phyloP scores from a whole-genome alignment of 1,284 basidiomycete species.

The Apiotrichum domesticum region DNA sequence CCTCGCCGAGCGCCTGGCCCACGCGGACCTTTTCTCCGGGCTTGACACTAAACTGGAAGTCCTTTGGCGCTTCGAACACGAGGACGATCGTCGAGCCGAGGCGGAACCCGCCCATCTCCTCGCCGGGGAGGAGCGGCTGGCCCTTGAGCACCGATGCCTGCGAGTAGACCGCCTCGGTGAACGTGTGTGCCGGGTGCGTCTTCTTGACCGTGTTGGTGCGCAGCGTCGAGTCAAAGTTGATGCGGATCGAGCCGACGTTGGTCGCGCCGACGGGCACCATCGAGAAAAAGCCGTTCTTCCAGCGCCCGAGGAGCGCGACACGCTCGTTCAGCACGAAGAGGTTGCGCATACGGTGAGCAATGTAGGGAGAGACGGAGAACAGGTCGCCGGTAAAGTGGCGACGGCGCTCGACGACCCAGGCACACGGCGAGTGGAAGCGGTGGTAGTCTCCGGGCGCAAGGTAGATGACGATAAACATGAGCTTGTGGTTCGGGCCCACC shows the following conservation, averaged over 20 bases:
- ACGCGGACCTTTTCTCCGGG: slow-evolving; percentile 83
- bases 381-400: slow-evolving; percentile 95
- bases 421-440: slow-evolving; percentile 89
- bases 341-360: slow-evolving; percentile 85
- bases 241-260: slow-evolving; percentile 92
- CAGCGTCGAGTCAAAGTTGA: slow-evolving; percentile 90
- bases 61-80: slow-evolving; percentile 87
- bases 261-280: slow-evolving; percentile 98
- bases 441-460: slow-evolving; percentile 98
- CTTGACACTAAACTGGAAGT: slow-evolving; percentile 74
- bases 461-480: slow-evolving; percentile 94
- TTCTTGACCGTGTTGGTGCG: slow-evolving; percentile 73
- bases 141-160: slow-evolving; percentile 78
- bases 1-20: slow-evolving; percentile 57
- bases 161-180: slow-evolving; percentile 83
- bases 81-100: slow-evolving; percentile 94
- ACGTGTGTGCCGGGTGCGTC: slow-evolving; percentile 74
- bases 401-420: slow-evolving; percentile 94
- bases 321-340: slow-evolving; percentile 96
- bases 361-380: slow-evolving; percentile 94
- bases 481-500: slow-evolving; percentile 58
- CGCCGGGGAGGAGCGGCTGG: slow-evolving; percentile 77
- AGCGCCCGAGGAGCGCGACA: slow-evolving; percentile 89
- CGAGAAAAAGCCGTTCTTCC: slow-evolving; percentile 92
- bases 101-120: slow-evolving; percentile 97